Evolutionary conservation across 805 yeast genomes (phyloP).

Genomic region (Saccharomycodes ludwigii): DNA sequence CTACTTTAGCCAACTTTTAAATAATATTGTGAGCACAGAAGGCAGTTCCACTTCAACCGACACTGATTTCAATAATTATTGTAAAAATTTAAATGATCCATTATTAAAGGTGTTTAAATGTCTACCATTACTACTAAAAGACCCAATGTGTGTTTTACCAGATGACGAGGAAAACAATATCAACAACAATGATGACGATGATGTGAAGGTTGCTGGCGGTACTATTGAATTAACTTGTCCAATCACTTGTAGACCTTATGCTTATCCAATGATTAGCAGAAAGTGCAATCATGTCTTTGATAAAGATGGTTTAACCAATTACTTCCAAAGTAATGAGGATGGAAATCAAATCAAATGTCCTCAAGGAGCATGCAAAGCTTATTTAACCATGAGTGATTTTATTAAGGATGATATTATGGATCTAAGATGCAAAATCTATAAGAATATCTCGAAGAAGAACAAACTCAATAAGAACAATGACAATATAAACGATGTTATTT

Average conservation of each 20-base stretch:
- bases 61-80: too few species aligned
- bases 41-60: too few species aligned
- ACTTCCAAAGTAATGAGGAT: constrained; percentile 12
- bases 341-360: constrained; percentile 36
- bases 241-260: constrained; percentile 39
- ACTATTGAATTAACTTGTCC: constrained; percentile 59
- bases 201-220: constrained; percentile 58
- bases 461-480: neutral
- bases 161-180: constrained; percentile 24
- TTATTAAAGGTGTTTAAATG: constrained; percentile 23
- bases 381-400: constrained; percentile 26
- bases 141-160: constrained; percentile 56
- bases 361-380: constrained; percentile 38
- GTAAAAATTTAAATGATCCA: too few species aligned
- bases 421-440: constrained; percentile 34
- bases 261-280: constrained; percentile 41
- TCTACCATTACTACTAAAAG: constrained; percentile 34
- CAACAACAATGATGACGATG: constrained; percentile 36
- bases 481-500: neutral
- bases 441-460: constrained; percentile 13
- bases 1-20: too few species aligned
- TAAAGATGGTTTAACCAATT: constrained; percentile 28
- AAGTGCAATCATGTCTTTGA: constrained; percentile 57
- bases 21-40: too few species aligned
- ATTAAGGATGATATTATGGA: constrained; percentile 41